Conservation (phyloP, 2,329 filamentous ascomycete genomes). For the Shiraia sp. region DNA sequence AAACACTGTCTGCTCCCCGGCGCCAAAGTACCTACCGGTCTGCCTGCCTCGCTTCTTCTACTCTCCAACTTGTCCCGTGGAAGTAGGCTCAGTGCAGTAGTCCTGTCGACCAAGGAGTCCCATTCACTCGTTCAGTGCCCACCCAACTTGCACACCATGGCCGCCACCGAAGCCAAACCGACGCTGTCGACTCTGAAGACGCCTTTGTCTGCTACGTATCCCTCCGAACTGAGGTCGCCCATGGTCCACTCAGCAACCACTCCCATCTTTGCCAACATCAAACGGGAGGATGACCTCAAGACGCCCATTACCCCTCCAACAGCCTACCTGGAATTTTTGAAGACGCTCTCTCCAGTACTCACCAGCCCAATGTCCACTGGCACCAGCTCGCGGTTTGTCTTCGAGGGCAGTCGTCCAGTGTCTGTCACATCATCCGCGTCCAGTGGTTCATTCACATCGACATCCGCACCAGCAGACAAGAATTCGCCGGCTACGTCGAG, state of each 20-base stretch:
- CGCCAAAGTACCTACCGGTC: constrained; percentile 28
- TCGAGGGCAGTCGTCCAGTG: constrained; percentile 47
- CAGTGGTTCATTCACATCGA: constrained; percentile 41
- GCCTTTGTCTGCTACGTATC: constrained; percentile 64
- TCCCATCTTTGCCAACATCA: constrained; percentile 61
- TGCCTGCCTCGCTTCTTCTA: constrained; percentile 31
- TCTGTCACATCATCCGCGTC: constrained; percentile 45
- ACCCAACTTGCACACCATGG: constrained; percentile 36
- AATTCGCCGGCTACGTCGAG: constrained; percentile 41
- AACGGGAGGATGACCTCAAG: constrained; percentile 66
- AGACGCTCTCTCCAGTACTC: constrained; percentile 72
- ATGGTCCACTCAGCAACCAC: constrained; percentile 55
- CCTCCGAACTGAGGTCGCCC: constrained; percentile 64
- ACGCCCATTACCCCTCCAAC: constrained; percentile 90
- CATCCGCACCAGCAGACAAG: constrained; percentile 38
- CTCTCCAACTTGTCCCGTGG: constrained; percentile 29
- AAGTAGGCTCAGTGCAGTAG: constrained; percentile 32
- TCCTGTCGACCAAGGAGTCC: constrained; percentile 21
- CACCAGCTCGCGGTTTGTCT: constrained; percentile 57
- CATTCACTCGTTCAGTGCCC: constrained; percentile 37
- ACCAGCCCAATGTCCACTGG: constrained; percentile 68
- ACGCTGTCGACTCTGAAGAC: constrained; percentile 51
- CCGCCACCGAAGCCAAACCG: constrained; percentile 48
- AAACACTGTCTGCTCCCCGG: constrained; percentile 35
- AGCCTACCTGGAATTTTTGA: constrained; percentile 92